Evolutionary conservation across 768 basidiomycete species (phyloP), one percentile per base, ranked within the genome.

Genomic region (Boletus edulis): DNA sequence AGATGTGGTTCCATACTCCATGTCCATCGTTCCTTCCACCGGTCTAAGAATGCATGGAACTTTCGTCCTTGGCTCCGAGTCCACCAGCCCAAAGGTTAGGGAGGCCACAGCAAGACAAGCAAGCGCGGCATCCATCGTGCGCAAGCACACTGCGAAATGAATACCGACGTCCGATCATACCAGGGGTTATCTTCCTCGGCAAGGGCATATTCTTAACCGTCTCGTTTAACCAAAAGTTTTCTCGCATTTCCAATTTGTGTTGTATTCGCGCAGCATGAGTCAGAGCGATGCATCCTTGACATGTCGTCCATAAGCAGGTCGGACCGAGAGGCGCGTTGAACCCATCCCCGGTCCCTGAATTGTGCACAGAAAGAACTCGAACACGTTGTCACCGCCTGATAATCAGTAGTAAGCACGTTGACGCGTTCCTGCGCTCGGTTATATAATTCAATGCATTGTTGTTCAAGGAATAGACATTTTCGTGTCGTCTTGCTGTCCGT

Each of bases 301-400:
- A n/a, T 49, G 14, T 39, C 29, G 39, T 27, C 32, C 27, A 40
- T 29, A 37, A 43, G 37, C 40, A 38, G 9, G n/a, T 32, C 32
- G 40, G 27, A 35, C 45, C 38, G n/a, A 15, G 2, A 13, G 3
- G 17, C 13, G 46, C 54, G 56, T 55, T 51, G 18, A 31, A 42
- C 14, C 48, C 31, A 10, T 31, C 24, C 31, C 34, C 53, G 38
- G 39, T 15, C 14, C 24, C 32, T n/a, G 31, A 31, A 38, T 39
- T 17, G n/a, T 49, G 24, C 52, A 37, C 39, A 42, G 41, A 46
- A 38, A 42, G 41, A 46, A 38, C 38, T 12, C 37, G n/a, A 35
- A 37, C 38, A 46, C 41, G 37, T 57, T 41, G 39, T 43, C 53
- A 52, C 31, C 45, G 51, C 58, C 31, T 39, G 51, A 55, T 27